phyloP scores from a whole-genome alignment of 2,329 filamentous ascomycete species.

The Botrytis medusae region DNA sequence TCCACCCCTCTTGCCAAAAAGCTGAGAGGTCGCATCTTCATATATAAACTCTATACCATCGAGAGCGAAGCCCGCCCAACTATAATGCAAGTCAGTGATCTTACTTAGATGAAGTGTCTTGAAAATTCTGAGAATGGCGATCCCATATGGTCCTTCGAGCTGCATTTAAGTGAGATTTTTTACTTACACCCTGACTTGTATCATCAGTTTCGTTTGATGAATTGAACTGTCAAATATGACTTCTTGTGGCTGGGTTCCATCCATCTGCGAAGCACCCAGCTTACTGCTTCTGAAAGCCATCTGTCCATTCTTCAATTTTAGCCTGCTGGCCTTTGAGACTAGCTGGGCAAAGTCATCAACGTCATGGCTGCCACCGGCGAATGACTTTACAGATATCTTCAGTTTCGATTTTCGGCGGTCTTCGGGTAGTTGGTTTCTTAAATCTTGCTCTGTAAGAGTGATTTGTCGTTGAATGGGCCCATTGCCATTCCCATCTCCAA shows the following conservation, averaged over 20 bases:
- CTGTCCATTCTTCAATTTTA: constrained; percentile 75
- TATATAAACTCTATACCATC: constrained; percentile 92
- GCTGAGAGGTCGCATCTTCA: constrained; percentile 78
- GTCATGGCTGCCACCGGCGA: constrained; percentile 69
- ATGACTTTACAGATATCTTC: constrained; percentile 72
- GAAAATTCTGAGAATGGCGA: background rate
- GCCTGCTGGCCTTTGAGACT: constrained; percentile 64
- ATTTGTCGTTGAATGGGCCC: constrained; percentile 69
- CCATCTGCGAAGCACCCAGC: constrained; percentile 70
- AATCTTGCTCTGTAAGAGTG: constrained; percentile 69
- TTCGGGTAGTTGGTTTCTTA: constrained; percentile 70
- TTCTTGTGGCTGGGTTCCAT: constrained; percentile 68
- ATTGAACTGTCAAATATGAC: constrained; percentile 70
- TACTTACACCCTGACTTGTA: constrained; percentile 67
- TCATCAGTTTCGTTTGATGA: constrained; percentile 70
- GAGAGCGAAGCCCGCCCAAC: constrained; percentile 58
- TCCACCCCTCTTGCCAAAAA: constrained; percentile 81
- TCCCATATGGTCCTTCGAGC: background rate
- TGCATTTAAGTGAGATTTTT: constrained; percentile 47
- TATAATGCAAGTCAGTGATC: constrained; percentile 4
- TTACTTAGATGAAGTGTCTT: background rate
- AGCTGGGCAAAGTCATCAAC: constrained; percentile 75
- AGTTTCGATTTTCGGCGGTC: constrained; percentile 70
- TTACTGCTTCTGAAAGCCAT: constrained; percentile 73
- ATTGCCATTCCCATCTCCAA: constrained; percentile 59